phyloP scores from a whole-genome alignment of 2,329 filamentous ascomycete genomes.

The Aspergillus sp. region DNA sequence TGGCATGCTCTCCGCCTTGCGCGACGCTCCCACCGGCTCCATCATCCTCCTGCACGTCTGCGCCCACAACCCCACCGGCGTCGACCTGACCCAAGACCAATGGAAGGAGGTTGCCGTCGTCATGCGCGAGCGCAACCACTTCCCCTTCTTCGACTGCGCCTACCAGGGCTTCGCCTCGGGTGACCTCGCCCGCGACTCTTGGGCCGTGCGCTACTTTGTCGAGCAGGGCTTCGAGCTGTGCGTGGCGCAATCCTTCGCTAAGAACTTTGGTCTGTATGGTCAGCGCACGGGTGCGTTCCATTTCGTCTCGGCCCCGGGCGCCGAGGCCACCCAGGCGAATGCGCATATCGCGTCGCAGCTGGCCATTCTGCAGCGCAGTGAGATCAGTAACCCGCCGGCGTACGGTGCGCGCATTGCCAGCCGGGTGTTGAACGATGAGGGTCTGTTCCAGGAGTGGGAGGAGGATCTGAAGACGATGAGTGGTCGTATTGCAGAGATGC shows the following conservation, averaged over 20 bases:
- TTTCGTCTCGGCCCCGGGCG: slow-evolving; percentile 73
- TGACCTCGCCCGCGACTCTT: slow-evolving; percentile 79
- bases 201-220: slow-evolving; percentile 92
- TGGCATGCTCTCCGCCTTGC: slow-evolving; percentile 75
- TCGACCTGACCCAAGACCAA: slow-evolving; percentile 90
- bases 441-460: slow-evolving; percentile 88
- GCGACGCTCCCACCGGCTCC: slow-evolving; percentile 72
- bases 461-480: slow-evolving; percentile 91
- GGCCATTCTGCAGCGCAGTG: slow-evolving; percentile 89
- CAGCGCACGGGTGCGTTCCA: slow-evolving; percentile 97
- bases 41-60: slow-evolving; percentile 93
- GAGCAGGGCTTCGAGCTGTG: slow-evolving; percentile 79
- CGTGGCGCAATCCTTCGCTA: slow-evolving; percentile 63
- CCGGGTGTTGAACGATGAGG: slow-evolving; percentile 77
- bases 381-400: slow-evolving; percentile 95
- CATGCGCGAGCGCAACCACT: slow-evolving; percentile 76
- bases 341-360: slow-evolving; percentile 79
- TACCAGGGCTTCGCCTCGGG: slow-evolving; percentile 98
- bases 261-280: slow-evolving; percentile 82
- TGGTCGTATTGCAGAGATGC: slow-evolving; percentile 91
- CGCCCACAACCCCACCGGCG: slow-evolving; percentile 96
- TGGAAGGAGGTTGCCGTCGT: slow-evolving; percentile 86
- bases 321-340: slow-evolving; percentile 64
- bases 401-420: slow-evolving; percentile 90
- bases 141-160: slow-evolving; percentile 97